phyloP scores from a whole-genome alignment of 2,329 filamentous ascomycete genomes.

The Scorias spongiosa region DNA sequence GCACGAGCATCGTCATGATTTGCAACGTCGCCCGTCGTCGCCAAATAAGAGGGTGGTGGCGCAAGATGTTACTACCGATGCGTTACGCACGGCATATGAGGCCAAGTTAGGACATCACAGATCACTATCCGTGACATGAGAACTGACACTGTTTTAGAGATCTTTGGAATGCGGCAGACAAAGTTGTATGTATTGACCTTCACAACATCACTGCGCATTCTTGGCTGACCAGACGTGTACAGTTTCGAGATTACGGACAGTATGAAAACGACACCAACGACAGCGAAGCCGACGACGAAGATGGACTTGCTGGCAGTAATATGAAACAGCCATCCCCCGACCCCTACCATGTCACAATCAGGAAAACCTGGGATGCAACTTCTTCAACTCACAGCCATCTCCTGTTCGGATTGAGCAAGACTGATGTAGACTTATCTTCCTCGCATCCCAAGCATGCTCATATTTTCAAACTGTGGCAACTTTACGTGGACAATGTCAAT shows the following conservation, averaged over 20 bases:
- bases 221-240: constrained; percentile 11
- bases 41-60: neutral
- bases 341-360: constrained; percentile 24
- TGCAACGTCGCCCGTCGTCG: constrained; percentile 7
- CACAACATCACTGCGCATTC: neutral
- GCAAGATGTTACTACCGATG: constrained; percentile 8
- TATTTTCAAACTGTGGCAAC: constrained; percentile 58
- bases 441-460: constrained; percentile 50
- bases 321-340: constrained; percentile 21
- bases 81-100: constrained; percentile 14
- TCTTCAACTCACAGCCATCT: constrained; percentile 31
- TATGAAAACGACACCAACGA: constrained; percentile 1
- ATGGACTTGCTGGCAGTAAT: constrained; percentile 11
- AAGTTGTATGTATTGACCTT: constrained; percentile 20
- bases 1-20: constrained; percentile 2
- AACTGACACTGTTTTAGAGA: constrained; percentile 20
- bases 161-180: constrained; percentile 32
- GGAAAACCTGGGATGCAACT: constrained; percentile 30
- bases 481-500: constrained; percentile 59
- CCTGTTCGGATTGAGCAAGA: constrained; percentile 34
- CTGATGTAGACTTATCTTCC: constrained; percentile 29
- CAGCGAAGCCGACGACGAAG: constrained; percentile 1
- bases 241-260: constrained; percentile 11
- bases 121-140: neutral
- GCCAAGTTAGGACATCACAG: neutral